phyloP scores from a whole-genome alignment of 176 grass and related monocot species.

The Neostapfia colusana region DNA sequence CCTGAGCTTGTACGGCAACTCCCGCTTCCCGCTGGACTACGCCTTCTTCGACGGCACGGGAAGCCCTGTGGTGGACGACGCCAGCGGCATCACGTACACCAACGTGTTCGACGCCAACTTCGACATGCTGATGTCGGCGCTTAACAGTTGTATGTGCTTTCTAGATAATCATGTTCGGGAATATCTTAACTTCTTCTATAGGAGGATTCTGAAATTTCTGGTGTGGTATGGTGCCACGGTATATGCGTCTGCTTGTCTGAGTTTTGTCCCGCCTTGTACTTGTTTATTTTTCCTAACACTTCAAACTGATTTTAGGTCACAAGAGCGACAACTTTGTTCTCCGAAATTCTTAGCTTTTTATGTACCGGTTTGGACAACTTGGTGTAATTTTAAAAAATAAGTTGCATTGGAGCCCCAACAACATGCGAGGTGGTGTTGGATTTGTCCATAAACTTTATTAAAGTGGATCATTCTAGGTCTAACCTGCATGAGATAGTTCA shows the following conservation, averaged over 20 bases:
- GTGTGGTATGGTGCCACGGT: background rate
- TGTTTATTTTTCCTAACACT: background rate
- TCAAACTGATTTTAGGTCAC: background rate
- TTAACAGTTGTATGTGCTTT: background rate
- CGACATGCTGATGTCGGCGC: constrained; percentile 56
- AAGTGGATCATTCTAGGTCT: too few relatives aligned
- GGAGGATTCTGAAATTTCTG: background rate
- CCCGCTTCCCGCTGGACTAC: constrained; percentile 68
- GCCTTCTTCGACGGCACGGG: constrained; percentile 74
- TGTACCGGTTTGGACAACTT: too few relatives aligned
- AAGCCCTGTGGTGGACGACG: constrained; percentile 55
- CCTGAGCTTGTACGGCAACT: constrained; percentile 58
- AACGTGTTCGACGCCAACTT: constrained; percentile 93
- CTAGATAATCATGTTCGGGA: background rate
- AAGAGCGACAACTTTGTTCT: background rate
- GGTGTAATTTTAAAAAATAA: too few relatives aligned
- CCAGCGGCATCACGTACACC: constrained; percentile 50
- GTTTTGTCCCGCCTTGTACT: background rate
- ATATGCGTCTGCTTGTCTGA: background rate
- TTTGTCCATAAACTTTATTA: too few relatives aligned
- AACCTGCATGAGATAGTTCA: too few relatives aligned
- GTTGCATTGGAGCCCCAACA: too few relatives aligned
- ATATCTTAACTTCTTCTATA: background rate
- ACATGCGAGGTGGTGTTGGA: too few relatives aligned
- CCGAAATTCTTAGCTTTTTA: too few relatives aligned